phyloP scores from a whole-genome alignment of 1,284 basidiomycete species.

The Somion occarium region DNA sequence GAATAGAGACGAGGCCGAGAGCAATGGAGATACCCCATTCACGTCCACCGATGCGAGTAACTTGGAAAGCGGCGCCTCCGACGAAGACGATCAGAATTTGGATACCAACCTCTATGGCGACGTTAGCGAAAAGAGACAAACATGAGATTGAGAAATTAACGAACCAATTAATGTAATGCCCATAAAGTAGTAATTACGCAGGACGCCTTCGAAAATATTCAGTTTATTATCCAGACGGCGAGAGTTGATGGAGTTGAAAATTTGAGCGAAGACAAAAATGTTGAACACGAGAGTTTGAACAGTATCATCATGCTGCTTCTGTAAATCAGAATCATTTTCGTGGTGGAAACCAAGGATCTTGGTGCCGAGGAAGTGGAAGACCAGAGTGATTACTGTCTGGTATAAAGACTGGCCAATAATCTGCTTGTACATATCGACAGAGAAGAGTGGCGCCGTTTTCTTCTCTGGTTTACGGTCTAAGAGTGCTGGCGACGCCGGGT shows the following conservation, averaged over 20 bases:
- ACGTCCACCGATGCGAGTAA: slow-evolving; percentile 70
- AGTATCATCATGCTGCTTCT: slow-evolving; percentile 42
- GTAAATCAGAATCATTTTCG: slow-evolving; percentile 25
- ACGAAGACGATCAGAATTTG: slow-evolving; percentile 91
- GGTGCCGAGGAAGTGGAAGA: slow-evolving; percentile 86
- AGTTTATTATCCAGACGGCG: slow-evolving; percentile 80
- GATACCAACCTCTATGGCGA: slow-evolving; percentile 68
- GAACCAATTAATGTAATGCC: slow-evolving; percentile 81
- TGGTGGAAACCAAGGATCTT: slow-evolving; percentile 63
- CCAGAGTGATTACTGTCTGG: slow-evolving; percentile 79
- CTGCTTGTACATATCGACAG: slow-evolving; percentile 92
- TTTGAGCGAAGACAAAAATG: slow-evolving; percentile 94
- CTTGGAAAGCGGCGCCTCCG: slow-evolving; percentile 89
- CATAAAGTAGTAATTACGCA: slow-evolving; percentile 83
- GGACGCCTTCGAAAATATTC: slow-evolving; percentile 88
- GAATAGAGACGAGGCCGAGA: slow-evolving; percentile 83
- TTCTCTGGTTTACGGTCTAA: slow-evolving; percentile 90
- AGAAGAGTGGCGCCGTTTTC: slow-evolving; percentile 86
- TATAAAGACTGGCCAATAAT: slow-evolving; percentile 89
- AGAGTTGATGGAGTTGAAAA: slow-evolving; percentile 93
- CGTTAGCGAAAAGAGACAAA: slow-evolving; percentile 1
- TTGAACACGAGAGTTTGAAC: slow-evolving; percentile 94
- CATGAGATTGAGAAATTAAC: slow-evolving; percentile 1
- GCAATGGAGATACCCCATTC: slow-evolving; percentile 95
- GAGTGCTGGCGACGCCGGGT: slow-evolving; percentile 80